Percentiles rank a stretch among this genome's conserved stretches.
Evolutionary conservation across 2,329 filamentous ascomycete species (phyloP).

Genomic region (Sclerotinia borealis): DNA sequence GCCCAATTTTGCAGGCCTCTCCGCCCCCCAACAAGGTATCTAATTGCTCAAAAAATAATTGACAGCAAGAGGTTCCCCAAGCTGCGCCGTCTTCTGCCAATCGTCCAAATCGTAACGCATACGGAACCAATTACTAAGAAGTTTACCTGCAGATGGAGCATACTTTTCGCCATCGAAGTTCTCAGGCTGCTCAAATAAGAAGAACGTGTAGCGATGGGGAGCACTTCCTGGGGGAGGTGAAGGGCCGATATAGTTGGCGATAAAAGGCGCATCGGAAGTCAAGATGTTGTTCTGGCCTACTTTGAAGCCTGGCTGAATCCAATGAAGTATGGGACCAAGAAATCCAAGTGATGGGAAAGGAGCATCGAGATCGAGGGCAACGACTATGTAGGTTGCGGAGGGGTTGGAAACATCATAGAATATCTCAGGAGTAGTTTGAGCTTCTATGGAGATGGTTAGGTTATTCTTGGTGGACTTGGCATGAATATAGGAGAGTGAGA

Average conservation of each 20-base stretch:
- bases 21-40: background rate
- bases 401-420: constrained; percentile 15
- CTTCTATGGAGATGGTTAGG: constrained; percentile 15
- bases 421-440: constrained; percentile 22
- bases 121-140: constrained; percentile 34
- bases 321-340: constrained; percentile 43
- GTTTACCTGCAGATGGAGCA: constrained; percentile 33
- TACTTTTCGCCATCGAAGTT: constrained; percentile 34
- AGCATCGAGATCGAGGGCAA: constrained; percentile 43
- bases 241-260: constrained; percentile 40
- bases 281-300: background rate
- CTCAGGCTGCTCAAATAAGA: constrained; percentile 43
- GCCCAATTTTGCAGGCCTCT: no score
- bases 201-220: constrained; percentile 45
- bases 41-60: constrained; percentile 36
- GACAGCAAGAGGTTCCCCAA: constrained; percentile 33
- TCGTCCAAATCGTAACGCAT: constrained; percentile 40
- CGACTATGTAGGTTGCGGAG: constrained; percentile 35
- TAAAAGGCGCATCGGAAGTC: constrained; percentile 21
- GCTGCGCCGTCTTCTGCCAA: constrained; percentile 34
- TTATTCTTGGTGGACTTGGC: background rate
- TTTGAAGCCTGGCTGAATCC: constrained; percentile 37
- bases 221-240: constrained; percentile 40
- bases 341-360: constrained; percentile 38
- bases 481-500: background rate